phyloP scores from a whole-genome alignment of 495 filamentous ascomycete genomes.

The Penicillium malachiteum region DNA sequence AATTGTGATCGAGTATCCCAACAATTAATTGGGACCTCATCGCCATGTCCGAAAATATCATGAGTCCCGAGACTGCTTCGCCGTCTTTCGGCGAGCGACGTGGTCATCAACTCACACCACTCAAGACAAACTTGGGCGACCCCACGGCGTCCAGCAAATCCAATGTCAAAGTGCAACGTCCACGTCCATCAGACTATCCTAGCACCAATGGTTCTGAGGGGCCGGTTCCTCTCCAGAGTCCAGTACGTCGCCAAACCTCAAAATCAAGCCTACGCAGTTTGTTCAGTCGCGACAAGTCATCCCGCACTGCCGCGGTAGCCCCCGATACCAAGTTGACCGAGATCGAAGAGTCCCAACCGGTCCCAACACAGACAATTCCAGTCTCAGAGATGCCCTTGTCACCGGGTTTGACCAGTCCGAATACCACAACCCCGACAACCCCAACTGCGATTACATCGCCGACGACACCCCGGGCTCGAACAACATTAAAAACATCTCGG shows the following conservation, averaged over 20 bases:
- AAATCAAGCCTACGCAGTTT: slow-evolving; percentile 41
- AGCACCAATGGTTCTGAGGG: slow-evolving; percentile 27
- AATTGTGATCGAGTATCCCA: neutral
- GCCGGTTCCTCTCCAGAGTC: slow-evolving; percentile 32
- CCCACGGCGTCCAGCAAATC: slow-evolving; percentile 19
- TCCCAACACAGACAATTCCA: slow-evolving; percentile 10
- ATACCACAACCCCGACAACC: slow-evolving; percentile 23
- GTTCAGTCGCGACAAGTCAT: slow-evolving; percentile 39
- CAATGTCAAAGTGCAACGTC: slow-evolving; percentile 27
- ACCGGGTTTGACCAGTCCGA: slow-evolving; percentile 26
- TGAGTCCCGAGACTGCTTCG: slow-evolving; percentile 9
- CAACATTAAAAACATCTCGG: slow-evolving; percentile 24
- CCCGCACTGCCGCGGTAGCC: slow-evolving; percentile 15
- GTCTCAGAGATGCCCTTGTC: slow-evolving; percentile 24
- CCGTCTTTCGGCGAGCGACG: slow-evolving; percentile 40
- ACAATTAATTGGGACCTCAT: neutral
- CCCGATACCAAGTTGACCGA: slow-evolving; percentile 34
- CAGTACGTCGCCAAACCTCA: slow-evolving; percentile 39
- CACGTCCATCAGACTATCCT: slow-evolving; percentile 39
- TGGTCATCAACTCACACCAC: slow-evolving; percentile 37
- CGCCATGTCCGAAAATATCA: slow-evolving; percentile 14
- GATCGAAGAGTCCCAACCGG: slow-evolving; percentile 32
- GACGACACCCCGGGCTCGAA: slow-evolving; percentile 19
- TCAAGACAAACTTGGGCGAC: slow-evolving; percentile 44
- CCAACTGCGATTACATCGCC: slow-evolving; percentile 31